These are phyloP conservation scores for Saccharomyces pastorianus DNA, from an alignment of 1,139 yeast genomes.

Conservation along the genomic window DNA sequence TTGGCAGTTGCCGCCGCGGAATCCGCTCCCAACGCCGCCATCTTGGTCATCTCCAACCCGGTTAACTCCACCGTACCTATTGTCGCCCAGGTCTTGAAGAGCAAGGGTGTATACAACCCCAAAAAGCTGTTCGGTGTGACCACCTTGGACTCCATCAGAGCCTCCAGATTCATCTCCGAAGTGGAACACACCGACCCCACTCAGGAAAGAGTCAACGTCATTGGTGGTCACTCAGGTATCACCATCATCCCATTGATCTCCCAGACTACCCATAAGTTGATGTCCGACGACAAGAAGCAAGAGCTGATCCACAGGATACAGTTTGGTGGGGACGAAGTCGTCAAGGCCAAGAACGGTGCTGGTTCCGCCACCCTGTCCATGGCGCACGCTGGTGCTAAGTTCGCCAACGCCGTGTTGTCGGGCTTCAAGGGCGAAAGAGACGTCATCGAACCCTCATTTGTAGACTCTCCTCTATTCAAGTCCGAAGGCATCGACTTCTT, in stretches of 20 bases:
- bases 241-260: conserved; percentile 94
- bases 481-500: conserved; percentile 83
- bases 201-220: conserved; percentile 67
- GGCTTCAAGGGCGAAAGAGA: conserved; percentile 63
- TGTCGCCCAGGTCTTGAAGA: conserved; percentile 88
- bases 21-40: conserved; percentile 78
- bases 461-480: conserved; percentile 77
- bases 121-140: conserved; percentile 93
- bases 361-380: conserved; percentile 97
- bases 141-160: conserved; percentile 89
- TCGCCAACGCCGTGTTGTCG: conserved; percentile 79
- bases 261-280: conserved; percentile 47
- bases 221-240: conserved; percentile 98
- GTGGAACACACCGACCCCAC: conserved; percentile 49
- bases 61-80: conserved; percentile 98
- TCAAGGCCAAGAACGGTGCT: conserved; percentile 84
- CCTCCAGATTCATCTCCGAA: conserved; percentile 78
- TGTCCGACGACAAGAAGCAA: conserved; percentile 48
- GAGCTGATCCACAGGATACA: conserved; percentile 87
- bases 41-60: conserved; percentile 88
- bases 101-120: conserved; percentile 83
- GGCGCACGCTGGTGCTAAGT: conserved; percentile 97
- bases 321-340: conserved; percentile 59
- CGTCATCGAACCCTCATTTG: conserved; percentile 71
- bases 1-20: conserved; percentile 86